Evolutionary conservation across 495 filamentous ascomycete genomes (phyloP).

Genomic region (Aspergillus affinis): DNA sequence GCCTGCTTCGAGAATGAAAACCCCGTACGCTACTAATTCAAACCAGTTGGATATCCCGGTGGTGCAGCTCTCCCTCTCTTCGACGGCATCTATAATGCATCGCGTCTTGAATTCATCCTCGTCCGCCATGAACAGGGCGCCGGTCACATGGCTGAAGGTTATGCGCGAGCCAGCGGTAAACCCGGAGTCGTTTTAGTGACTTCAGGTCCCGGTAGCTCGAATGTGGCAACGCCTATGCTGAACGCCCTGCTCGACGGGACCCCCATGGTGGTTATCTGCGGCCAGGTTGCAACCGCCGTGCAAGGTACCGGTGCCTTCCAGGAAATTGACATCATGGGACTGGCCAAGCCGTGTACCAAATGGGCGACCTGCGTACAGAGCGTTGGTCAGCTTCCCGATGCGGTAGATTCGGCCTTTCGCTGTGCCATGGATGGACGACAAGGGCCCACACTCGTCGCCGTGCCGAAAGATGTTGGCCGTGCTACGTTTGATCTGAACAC

Average conservation of each 20-base stretch:
- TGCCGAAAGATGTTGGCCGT: conserved; percentile 60
- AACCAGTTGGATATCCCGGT: conserved; percentile 42
- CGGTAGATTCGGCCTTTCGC: conserved; percentile 65
- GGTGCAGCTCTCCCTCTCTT: conserved; percentile 55
- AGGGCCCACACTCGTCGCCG: conserved; percentile 59
- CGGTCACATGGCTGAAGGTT: conserved; percentile 67
- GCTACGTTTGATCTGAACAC: conserved; percentile 47
- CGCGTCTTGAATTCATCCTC: conserved; percentile 60
- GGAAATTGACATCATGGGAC: conserved; percentile 60
- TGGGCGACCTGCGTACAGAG: conserved; percentile 67
- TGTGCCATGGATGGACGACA: conserved; percentile 59
- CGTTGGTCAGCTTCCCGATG: conserved; percentile 57
- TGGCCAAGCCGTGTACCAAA: conserved; percentile 61
- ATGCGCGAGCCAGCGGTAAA: conserved; percentile 57
- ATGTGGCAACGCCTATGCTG: conserved; percentile 62
- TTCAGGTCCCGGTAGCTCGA: conserved; percentile 65
- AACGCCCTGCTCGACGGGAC: conserved; percentile 62
- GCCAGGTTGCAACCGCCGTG: conserved; percentile 54
- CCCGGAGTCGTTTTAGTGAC: conserved; percentile 65
- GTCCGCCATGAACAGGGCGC: conserved; percentile 64
- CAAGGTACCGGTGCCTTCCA: conserved; percentile 62
- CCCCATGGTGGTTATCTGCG: conserved; percentile 61
- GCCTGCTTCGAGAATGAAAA: conserved; percentile 1
- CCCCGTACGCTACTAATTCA: too few relatives aligned
- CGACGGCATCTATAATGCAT: conserved; percentile 63